Percentiles rank a stretch among this genome's conserved stretches.
Conservation (phyloP, 306 rosid species). For the Vachellia collinsii region DNA sequence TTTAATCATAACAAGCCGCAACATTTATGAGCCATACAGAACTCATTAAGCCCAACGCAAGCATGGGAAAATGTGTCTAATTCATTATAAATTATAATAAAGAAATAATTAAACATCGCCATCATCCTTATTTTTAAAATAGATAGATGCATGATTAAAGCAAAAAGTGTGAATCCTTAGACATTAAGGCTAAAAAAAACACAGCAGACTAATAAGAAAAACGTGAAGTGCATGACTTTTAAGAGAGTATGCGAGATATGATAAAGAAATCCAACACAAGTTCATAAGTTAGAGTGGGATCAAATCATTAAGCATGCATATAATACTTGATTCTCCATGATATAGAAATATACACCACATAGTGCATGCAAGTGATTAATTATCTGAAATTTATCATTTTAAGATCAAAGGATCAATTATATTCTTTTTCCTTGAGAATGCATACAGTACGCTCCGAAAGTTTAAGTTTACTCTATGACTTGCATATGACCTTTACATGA, state of each 20-base stretch:
- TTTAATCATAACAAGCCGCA: neutral
- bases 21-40: neutral
- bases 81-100: neutral
- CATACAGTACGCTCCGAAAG: neutral
- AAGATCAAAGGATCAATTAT: neutral
- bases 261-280: slow-evolving; percentile 19
- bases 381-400: neutral
- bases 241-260: slow-evolving; percentile 3
- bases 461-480: slow-evolving; percentile 4
- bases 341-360: slow-evolving; percentile 10
- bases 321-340: slow-evolving; percentile 2
- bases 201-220: slow-evolving; percentile 3
- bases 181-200: slow-evolving; percentile 22
- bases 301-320: slow-evolving; percentile 10
- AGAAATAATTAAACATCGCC: neutral
- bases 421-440: neutral
- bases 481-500: neutral
- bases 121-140: slow-evolving; percentile 9
- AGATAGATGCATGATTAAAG: slow-evolving; percentile 20
- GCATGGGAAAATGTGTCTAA: neutral
- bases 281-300: slow-evolving; percentile 26
- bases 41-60: neutral
- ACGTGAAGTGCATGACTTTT: slow-evolving; percentile 15
- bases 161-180: slow-evolving; percentile 3
- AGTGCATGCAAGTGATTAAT: neutral